phyloP scores from a whole-genome alignment of 2,329 filamentous ascomycete species.

The Colletotrichum sp. region DNA sequence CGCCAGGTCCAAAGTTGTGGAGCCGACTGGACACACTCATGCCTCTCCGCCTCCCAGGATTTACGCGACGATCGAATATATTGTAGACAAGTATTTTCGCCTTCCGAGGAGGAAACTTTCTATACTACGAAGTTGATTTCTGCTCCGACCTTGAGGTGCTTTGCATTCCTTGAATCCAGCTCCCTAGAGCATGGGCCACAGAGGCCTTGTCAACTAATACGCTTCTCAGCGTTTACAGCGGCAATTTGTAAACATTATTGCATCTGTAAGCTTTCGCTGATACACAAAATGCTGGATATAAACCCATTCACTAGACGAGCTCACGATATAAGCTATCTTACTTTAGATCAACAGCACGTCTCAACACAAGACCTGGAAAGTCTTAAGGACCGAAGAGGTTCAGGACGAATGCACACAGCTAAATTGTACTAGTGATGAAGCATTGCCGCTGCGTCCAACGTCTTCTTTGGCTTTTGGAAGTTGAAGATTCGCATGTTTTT shows the following conservation, averaged over 20 bases:
- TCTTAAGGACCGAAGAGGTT: background rate
- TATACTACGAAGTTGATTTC: background rate
- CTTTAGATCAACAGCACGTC: background rate
- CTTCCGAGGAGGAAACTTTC: background rate
- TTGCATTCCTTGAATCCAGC: background rate
- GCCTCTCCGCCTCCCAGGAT: background rate
- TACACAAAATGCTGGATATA: too few relatives aligned
- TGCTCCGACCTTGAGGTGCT: background rate
- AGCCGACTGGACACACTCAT: background rate
- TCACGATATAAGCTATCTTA: background rate
- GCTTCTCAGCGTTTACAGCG: background rate
- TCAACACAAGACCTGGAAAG: background rate
- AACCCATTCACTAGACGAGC: rapidly evolving
- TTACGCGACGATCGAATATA: background rate
- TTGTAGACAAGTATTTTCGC: background rate
- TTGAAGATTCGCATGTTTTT: background rate
- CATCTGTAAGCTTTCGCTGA: too few relatives aligned
- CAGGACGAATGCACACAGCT: background rate
- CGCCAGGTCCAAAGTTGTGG: background rate
- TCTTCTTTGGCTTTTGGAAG: background rate
- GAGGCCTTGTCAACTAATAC: background rate
- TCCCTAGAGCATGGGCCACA: rapidly evolving
- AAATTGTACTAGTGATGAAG: rapidly evolving
- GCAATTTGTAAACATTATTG: background rate
- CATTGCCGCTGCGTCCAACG: rapidly evolving